A percentile compares a stretch with the other conserved stretches of the same genome.
Conservation (phyloP, 306 rosid genomes). For the Citrullus colocynthis region DNA sequence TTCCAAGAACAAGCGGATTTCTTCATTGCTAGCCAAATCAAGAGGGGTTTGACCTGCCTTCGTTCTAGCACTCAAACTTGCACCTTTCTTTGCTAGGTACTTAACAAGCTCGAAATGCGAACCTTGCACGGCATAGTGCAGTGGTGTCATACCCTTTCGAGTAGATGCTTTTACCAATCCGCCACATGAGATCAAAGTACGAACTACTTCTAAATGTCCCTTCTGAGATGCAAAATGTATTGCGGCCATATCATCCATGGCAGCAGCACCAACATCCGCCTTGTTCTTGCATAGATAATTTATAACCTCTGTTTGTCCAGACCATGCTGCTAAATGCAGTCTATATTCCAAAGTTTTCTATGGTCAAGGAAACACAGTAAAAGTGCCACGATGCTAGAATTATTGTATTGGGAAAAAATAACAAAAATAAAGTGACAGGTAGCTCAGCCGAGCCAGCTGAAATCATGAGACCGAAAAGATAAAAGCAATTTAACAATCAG, state of each 20-base stretch:
- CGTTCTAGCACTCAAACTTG: constrained; percentile 45
- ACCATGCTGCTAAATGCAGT: constrained; percentile 89
- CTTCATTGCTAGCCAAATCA: constrained; percentile 61
- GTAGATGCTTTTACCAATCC: constrained; percentile 52
- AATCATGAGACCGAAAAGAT: not conserved
- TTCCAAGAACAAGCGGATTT: constrained; percentile 48
- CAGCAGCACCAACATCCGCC: constrained; percentile 88
- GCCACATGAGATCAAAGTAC: constrained; percentile 44
- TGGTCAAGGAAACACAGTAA: constrained; percentile 47
- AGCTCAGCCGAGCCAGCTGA: not conserved
- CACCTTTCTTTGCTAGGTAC: constrained; percentile 78
- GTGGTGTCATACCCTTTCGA: constrained; percentile 75
- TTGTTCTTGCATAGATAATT: constrained; percentile 63
- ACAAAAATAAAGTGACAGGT: not conserved
- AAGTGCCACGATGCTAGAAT: constrained; percentile 8
- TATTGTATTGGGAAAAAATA: not conserved
- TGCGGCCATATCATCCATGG: constrained; percentile 97
- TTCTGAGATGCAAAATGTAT: constrained; percentile 86
- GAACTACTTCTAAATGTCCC: constrained; percentile 71
- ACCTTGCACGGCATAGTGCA: constrained; percentile 84
- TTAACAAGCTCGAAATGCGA: constrained; percentile 64
- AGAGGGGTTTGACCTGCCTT: constrained; percentile 67
- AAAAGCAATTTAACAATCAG: not conserved
- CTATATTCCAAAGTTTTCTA: constrained; percentile 26
- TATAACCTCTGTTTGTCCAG: constrained; percentile 67